Evolutionary conservation across 163 green algal species (phyloP).

Genomic region (Chlamydomonas reinhardtii): DNA sequence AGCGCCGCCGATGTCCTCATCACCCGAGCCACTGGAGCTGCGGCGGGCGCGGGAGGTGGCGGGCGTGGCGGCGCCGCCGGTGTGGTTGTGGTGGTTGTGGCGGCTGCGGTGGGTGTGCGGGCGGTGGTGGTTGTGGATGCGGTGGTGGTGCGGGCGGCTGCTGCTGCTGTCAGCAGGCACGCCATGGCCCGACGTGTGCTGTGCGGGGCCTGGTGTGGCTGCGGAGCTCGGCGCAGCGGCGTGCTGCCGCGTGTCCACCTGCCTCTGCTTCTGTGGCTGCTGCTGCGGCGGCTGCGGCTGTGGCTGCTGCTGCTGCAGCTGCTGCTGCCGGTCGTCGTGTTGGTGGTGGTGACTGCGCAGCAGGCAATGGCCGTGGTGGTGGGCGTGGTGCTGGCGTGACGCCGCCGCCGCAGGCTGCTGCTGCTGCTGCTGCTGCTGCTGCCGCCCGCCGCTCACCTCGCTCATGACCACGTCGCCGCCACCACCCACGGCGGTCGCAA

Average conservation of each 20-base stretch:
- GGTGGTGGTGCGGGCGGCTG: background rate
- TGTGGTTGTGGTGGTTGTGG: background rate
- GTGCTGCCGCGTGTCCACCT: too few species aligned
- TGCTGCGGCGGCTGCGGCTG: too few species aligned
- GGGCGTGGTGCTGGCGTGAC: too few species aligned
- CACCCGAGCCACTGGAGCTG: background rate
- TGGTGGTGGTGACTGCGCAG: slow-evolving; percentile 10
- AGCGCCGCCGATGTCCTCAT: background rate
- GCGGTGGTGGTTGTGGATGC: slow-evolving; percentile 11
- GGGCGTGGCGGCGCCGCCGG: too few species aligned
- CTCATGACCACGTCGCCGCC: background rate
- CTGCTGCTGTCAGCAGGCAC: too few species aligned
- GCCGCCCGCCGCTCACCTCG: background rate
- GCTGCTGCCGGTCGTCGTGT: background rate
- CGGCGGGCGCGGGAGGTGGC: too few species aligned
- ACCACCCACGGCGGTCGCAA: too few species aligned
- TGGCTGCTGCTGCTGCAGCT: background rate
- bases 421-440: background rate
- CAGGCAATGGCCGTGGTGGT: background rate
- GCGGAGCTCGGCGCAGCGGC: too few species aligned
- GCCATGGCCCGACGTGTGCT: too few species aligned
- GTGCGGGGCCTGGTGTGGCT: background rate
- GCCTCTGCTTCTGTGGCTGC: too few species aligned
- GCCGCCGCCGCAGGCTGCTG: too few species aligned
- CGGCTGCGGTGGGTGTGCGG: background rate